phyloP scores from a whole-genome alignment of 1,139 yeast species.

The Candida mesenterica region DNA sequence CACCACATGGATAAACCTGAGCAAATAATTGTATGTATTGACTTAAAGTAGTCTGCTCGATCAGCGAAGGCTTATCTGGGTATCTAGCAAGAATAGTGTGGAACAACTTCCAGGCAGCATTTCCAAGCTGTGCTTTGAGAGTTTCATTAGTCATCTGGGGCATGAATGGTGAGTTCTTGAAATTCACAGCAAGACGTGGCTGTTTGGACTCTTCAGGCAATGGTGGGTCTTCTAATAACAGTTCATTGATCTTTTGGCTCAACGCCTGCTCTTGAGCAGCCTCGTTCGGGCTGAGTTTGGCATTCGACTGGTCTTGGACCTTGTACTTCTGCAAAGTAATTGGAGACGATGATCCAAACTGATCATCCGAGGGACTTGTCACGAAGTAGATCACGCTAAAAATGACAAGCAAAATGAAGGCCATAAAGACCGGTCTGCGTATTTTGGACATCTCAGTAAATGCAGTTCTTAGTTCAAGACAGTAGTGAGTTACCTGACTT shows the following conservation, averaged over 20 bases:
- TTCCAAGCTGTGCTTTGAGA: conserved; percentile 70
- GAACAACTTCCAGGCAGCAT: conserved; percentile 83
- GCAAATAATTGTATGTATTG: conserved; percentile 60
- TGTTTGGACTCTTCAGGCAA: conserved; percentile 3
- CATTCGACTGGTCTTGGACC: conserved; percentile 5
- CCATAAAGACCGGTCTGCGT: conserved; percentile 26
- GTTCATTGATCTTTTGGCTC: background rate
- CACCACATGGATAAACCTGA: conserved; percentile 89
- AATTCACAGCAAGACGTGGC: no score
- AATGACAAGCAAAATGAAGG: conserved; percentile 24
- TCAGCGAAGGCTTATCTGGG: conserved; percentile 73
- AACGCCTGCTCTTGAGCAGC: background rate
- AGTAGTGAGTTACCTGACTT: no score
- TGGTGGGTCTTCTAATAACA: background rate
- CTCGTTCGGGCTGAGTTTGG: background rate
- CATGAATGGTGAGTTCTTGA: conserved; percentile 66
- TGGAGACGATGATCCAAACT: background rate
- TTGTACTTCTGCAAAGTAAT: conserved; percentile 8
- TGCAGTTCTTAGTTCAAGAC: no score
- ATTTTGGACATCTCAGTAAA: conserved; percentile 20
- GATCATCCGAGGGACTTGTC: conserved; percentile 8
- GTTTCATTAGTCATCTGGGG: conserved; percentile 74
- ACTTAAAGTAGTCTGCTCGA: conserved; percentile 60
- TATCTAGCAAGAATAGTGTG: conserved; percentile 91
- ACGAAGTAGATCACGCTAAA: conserved; percentile 27